Base-by-base conservation (phyloP, 371 early-diverging fungal genomes). In the Funneliformis caledonium region DNA sequence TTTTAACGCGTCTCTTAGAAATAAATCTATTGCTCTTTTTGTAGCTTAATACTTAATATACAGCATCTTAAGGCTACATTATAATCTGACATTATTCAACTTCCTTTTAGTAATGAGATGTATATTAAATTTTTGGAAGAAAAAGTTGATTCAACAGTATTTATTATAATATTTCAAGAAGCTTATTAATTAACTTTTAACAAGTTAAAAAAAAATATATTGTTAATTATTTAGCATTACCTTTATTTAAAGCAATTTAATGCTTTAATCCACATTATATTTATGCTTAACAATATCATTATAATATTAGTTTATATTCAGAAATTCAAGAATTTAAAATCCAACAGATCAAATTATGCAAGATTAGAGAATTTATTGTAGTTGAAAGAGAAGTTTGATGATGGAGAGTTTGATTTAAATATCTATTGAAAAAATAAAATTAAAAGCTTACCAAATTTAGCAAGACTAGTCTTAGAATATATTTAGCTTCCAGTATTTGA, bases 281-380 rank as follows among this genome's bases (percentile, higher is more conserved):
- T 70, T 5, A 22, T 47, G 14, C 45, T 70, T 14, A 26, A 37
- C 42, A 26, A 67, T 22, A n/a, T 74, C 16, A 19, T 56, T 6
- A 42, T 8, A 42, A n/a, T 42, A 74, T 74, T 74, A 16, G 11
- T 50, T 70, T 42, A 19, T 74, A 56, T 59, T 74, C 60, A n/a
- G 19, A 43, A 56, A 74, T 56, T 56, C 6, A 14, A 56, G 52
- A 74, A 56, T 74, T 74, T 56, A 74, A 26, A 70, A n/a, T 0
- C 70, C 48, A 70, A 22, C 19, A 45, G 26, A 70, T 26, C 16
- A 48, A 10, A 12, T 47, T 43, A 26, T 70, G n/a, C 10, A 70
- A 47, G 70, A 70, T 22, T 70, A 12, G 48, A 19, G 48, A 47
- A 42, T 74, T 74, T 74, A 74, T 74, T 74, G 59, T 59, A 16